Conservation (phyloP, 257 asterid genomes). For the Mentha longifolia region DNA sequence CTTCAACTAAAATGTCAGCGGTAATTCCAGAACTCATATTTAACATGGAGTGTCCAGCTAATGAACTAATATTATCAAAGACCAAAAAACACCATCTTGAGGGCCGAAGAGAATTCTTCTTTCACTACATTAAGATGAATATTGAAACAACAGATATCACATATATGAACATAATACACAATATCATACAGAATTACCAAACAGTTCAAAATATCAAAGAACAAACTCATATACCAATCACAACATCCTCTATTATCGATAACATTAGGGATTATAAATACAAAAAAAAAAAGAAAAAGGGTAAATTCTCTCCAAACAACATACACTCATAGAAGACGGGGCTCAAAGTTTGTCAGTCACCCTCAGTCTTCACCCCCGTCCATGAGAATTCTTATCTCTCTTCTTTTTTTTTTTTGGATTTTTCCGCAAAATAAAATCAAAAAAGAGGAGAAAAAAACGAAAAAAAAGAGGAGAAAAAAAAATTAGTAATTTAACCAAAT, state of each 20-base stretch:
- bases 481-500: constrained; percentile 38
- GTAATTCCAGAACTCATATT: background rate
- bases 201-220: constrained; percentile 8
- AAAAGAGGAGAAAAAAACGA: background rate
- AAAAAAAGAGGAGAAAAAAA: background rate
- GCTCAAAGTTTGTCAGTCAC: constrained; percentile 25
- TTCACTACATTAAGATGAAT: background rate
- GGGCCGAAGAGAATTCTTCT: background rate
- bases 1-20: background rate
- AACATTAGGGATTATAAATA: constrained; percentile 48
- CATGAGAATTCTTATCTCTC: constrained; percentile 38
- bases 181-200: constrained; percentile 4
- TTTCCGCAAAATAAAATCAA: constrained; percentile 21
- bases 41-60: no score
- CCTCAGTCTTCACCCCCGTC: constrained; percentile 36
- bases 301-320: constrained; percentile 49
- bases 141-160: constrained; percentile 8
- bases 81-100: background rate
- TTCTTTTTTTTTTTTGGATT: constrained; percentile 18
- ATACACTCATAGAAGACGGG: constrained; percentile 41
- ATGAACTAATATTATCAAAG: constrained; percentile 1
- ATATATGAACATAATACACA: background rate
- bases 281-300: constrained; percentile 37
- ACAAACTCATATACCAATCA: constrained; percentile 35
- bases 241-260: constrained; percentile 44